A percentile compares a stretch with the other conserved stretches of the same genome.
phyloP scores from a whole-genome alignment of 2,329 filamentous ascomycete species.

The Phialophora tarda region DNA sequence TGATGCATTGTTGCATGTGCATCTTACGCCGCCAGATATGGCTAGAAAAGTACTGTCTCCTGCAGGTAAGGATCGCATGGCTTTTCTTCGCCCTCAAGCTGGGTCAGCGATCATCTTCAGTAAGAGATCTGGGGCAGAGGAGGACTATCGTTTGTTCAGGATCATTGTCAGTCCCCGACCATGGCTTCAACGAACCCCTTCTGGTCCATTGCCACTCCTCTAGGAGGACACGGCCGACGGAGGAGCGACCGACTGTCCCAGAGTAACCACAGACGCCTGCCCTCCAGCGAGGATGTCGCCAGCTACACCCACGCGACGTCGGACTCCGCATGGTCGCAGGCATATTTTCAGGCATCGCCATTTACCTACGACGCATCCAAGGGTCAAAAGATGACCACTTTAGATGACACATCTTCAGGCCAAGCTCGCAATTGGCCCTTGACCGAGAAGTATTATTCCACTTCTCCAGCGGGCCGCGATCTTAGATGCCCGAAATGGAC shows the following conservation, averaged over 20 bases:
- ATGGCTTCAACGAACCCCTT: constrained; percentile 23
- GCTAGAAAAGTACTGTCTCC: constrained; percentile 15
- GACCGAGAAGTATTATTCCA: constrained; percentile 30
- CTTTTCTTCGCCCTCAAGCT: background rate
- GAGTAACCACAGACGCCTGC: constrained; percentile 9
- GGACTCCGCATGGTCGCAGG: constrained; percentile 27
- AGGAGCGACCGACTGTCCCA: constrained; percentile 14
- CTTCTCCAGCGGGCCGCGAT: constrained; percentile 14
- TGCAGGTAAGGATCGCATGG: constrained; percentile 5
- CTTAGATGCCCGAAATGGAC: constrained; percentile 19
- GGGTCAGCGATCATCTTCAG: background rate
- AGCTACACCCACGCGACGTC: constrained; percentile 21
- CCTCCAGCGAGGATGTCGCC: constrained; percentile 15
- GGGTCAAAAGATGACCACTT: constrained; percentile 13
- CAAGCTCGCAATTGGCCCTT: constrained; percentile 24
- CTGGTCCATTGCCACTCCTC: constrained; percentile 18
- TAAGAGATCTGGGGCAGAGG: background rate
- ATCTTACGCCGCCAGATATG: background rate
- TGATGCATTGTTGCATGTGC: constrained; percentile 9
- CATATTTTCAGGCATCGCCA: constrained; percentile 5
- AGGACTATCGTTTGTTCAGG: background rate
- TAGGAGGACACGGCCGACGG: constrained; percentile 4
- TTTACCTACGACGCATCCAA: constrained; percentile 23
- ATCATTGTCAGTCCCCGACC: background rate
- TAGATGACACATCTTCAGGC: constrained; percentile 13